Evolutionary conservation across 2,329 filamentous ascomycete genomes (phyloP).

Genomic region (Aureobasidium melanogenum): DNA sequence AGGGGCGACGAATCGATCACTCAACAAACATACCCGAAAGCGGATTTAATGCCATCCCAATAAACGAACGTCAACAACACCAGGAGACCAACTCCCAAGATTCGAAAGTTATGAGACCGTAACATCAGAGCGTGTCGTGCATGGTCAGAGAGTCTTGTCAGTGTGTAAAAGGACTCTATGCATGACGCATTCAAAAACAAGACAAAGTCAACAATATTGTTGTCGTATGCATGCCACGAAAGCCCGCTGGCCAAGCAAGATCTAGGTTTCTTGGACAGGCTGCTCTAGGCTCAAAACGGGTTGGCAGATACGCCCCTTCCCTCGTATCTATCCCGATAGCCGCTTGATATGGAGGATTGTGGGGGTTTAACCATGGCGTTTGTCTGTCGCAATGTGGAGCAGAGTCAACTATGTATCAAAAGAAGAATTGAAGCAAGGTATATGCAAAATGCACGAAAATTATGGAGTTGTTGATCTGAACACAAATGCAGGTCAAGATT

Average conservation of each 20-base stretch:
- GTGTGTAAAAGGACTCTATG: not conserved
- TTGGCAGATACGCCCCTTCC: not conserved
- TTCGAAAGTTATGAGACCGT: not conserved
- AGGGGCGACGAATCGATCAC: not conserved
- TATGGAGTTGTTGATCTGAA: not conserved
- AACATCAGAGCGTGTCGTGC: not conserved
- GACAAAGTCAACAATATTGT: not conserved
- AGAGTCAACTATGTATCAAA: not conserved
- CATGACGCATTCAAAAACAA: not conserved
- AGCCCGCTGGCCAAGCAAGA: not conserved
- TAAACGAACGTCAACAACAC: not conserved
- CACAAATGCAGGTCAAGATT: not conserved
- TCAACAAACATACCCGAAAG: not conserved
- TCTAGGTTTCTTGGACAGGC: slow-evolving; percentile 1
- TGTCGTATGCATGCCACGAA: slow-evolving; percentile 5
- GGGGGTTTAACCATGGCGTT: not conserved
- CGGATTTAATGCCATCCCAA: not conserved
- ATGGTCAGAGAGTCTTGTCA: not conserved
- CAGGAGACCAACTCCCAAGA: not conserved
- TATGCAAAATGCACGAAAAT: not conserved
- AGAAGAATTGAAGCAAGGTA: not conserved
- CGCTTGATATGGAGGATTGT: not conserved
- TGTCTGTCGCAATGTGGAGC: not conserved
- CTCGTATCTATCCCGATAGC: not conserved
- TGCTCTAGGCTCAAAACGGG: not conserved